These are phyloP conservation scores for Phytophthora hybrid DNA, from an alignment of 352 stramenopile genomes.

Conservation along the genomic window DNA sequence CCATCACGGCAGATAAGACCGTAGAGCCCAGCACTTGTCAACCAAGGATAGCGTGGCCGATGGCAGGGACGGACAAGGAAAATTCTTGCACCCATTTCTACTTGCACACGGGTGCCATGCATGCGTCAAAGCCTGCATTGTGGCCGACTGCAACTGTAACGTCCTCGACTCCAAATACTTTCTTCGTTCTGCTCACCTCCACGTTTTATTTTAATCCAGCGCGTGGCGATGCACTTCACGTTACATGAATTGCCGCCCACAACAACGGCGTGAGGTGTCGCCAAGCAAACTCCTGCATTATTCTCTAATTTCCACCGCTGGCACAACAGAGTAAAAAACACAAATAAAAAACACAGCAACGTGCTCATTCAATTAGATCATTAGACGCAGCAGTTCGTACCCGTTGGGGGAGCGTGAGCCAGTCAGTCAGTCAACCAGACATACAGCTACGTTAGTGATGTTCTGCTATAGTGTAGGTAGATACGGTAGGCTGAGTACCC, in stretches of 20 bases:
- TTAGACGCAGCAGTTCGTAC: conserved; percentile 13
- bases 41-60: neutral
- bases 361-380: conserved; percentile 14
- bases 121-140: neutral
- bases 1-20: neutral
- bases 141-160: neutral
- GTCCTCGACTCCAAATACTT: conserved; percentile 1
- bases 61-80: conserved; percentile 4
- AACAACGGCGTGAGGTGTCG: neutral
- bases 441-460: neutral
- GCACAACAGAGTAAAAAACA: neutral
- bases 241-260: neutral
- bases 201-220: conserved; percentile 1
- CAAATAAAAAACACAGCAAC: neutral
- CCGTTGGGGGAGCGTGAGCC: neutral
- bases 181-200: neutral
- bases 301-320: neutral
- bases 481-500: conserved; percentile 8
- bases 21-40: neutral
- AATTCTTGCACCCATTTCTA: conserved; percentile 5
- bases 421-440: neutral
- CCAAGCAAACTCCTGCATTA: neutral
- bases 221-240: conserved; percentile 7
- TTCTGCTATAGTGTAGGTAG: conserved; percentile 2
- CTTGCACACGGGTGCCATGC: neutral